A percentile compares a stretch with the other conserved stretches of the same genome.
phyloP scores from a whole-genome alignment of 192 early-diverging fungal genomes.

The Coemansia asiatica region DNA sequence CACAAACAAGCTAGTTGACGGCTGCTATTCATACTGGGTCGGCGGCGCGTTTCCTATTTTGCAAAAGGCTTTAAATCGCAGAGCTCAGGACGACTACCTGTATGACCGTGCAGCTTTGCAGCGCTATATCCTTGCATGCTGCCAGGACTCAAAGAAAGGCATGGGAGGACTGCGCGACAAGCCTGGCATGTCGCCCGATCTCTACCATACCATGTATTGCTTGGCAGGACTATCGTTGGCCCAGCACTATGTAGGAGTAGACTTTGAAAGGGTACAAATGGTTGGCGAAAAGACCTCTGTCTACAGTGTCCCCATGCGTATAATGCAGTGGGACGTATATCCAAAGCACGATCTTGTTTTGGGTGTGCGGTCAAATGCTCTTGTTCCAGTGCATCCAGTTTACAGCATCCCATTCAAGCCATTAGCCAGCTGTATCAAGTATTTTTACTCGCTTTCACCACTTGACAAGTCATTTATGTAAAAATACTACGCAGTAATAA shows the following conservation, averaged over 20 bases:
- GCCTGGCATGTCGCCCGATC: constrained; percentile 85
- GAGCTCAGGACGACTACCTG: constrained; percentile 41
- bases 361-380: constrained; percentile 21
- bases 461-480: constrained; percentile 20
- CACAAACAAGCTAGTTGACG: constrained; percentile 97
- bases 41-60: constrained; percentile 75
- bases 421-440: constrained; percentile 37
- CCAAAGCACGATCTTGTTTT: constrained; percentile 16
- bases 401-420: constrained; percentile 38
- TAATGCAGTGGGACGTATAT: constrained; percentile 49
- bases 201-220: constrained; percentile 95
- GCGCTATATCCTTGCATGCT: constrained; percentile 85
- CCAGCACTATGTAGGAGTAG: constrained; percentile 69
- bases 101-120: constrained; percentile 67
- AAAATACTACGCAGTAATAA: background rate
- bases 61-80: constrained; percentile 58
- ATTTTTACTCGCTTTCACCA: constrained; percentile 41
- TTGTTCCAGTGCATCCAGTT: constrained; percentile 47
- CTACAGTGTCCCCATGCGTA: constrained; percentile 39
- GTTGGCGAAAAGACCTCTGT: constrained; percentile 26
- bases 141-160: constrained; percentile 58
- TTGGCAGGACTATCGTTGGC: constrained; percentile 81
- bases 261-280: constrained; percentile 9
- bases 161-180: constrained; percentile 89
- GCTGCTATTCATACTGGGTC: constrained; percentile 97